Conservation (phyloP, 2,329 filamentous ascomycete species). For the Thermoascus crustaceus region DNA sequence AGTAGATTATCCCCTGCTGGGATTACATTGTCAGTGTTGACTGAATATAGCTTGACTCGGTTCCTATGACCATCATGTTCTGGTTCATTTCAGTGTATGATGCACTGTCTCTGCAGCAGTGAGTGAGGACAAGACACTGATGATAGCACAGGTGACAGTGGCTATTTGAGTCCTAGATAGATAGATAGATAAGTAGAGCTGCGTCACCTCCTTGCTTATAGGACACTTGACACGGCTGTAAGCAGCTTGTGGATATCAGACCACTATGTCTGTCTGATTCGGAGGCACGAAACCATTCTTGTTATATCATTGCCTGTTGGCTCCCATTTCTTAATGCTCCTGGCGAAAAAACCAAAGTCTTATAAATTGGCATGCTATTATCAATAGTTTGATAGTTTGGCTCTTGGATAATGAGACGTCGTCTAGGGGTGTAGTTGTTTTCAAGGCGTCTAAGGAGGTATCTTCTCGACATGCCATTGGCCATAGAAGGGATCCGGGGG, state of each 20-base stretch:
- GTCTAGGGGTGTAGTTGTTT: constrained; percentile 46
- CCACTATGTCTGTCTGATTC: constrained; percentile 16
- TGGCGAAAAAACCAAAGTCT: constrained; percentile 37
- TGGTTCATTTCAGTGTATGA: too few relatives aligned
- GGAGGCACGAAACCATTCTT: not conserved
- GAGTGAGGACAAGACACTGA: constrained; percentile 67
- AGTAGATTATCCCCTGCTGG: constrained; percentile 23
- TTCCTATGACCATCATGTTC: too few relatives aligned
- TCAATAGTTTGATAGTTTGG: constrained; percentile 43
- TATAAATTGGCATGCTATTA: constrained; percentile 55
- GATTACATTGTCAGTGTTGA: constrained; percentile 12
- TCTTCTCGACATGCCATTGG: constrained; percentile 63
- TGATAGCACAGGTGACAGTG: too few relatives aligned
- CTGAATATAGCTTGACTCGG: too few relatives aligned
- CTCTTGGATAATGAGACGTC: constrained; percentile 50
- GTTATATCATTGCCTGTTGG: constrained; percentile 2
- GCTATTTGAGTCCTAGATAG: too few relatives aligned
- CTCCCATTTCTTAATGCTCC: too few relatives aligned
- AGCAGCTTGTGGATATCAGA: constrained; percentile 40
- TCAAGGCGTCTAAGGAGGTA: constrained; percentile 41
- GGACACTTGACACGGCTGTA: constrained; percentile 52
- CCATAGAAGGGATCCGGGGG: constrained; percentile 53
- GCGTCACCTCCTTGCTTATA: constrained; percentile 56
- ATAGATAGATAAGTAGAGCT: constrained; percentile 83
- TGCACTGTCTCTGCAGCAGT: constrained; percentile 55